Conservation (phyloP, 805 yeast species). For the Candida montana region DNA sequence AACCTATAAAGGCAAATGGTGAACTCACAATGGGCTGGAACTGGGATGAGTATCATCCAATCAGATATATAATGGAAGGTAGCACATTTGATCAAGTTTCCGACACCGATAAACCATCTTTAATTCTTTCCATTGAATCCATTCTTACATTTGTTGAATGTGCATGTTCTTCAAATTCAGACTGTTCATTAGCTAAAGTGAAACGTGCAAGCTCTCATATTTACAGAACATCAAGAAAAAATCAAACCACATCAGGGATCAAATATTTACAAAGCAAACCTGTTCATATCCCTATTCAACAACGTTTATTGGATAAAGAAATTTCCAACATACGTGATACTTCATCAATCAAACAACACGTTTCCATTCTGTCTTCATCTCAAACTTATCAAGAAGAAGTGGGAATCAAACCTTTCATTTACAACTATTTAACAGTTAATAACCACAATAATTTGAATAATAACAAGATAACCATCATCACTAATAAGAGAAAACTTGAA, state of each 20-base stretch:
- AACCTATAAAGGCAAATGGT: slow-evolving; percentile 53
- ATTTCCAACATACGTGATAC: slow-evolving; percentile 14
- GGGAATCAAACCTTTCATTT: slow-evolving; percentile 19
- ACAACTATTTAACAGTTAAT: slow-evolving; percentile 11
- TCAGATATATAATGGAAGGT: slow-evolving; percentile 42
- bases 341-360: slow-evolving; percentile 9
- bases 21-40: slow-evolving; percentile 84
- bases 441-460: neutral
- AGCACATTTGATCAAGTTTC: slow-evolving; percentile 47
- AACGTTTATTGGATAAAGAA: slow-evolving; percentile 26
- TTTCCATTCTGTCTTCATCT: slow-evolving; percentile 7
- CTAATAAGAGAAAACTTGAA: slow-evolving; percentile 12
- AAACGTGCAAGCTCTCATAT: slow-evolving; percentile 58
- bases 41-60: slow-evolving; percentile 82
- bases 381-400: slow-evolving; percentile 10
- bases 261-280: slow-evolving; percentile 30
- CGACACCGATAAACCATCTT: slow-evolving; percentile 46
- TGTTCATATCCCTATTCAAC: slow-evolving; percentile 27
- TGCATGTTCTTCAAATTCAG: slow-evolving; percentile 43
- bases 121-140: slow-evolving; percentile 59
- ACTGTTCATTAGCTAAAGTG: slow-evolving; percentile 54
- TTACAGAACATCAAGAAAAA: slow-evolving; percentile 43
- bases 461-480: neutral
- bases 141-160: slow-evolving; percentile 61
- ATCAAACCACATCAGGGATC: slow-evolving; percentile 20